A percentile compares a stretch with the other conserved stretches of the same genome.
These are phyloP conservation scores for Durotheca rogersii DNA, from an alignment of 495 filamentous ascomycete genomes.

Conservation along the genomic window DNA sequence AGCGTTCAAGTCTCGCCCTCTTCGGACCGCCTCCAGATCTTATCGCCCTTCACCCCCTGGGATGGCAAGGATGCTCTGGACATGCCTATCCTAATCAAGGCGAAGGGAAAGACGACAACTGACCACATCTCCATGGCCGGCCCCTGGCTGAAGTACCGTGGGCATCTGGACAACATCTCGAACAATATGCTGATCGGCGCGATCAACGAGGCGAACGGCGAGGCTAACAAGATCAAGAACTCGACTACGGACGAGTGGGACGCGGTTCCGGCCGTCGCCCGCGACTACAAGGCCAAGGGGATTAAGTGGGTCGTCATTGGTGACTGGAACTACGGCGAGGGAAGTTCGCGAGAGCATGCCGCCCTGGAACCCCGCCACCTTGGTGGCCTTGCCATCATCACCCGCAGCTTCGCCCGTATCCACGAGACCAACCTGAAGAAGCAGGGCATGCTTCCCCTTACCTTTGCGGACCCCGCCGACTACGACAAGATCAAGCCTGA, in stretches of 20 bases:
- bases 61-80: slow-evolving; percentile 88
- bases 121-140: slow-evolving; percentile 99
- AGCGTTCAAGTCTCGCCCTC: slow-evolving; percentile 81
- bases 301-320: slow-evolving; percentile 97
- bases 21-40: slow-evolving; percentile 92
- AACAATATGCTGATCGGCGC: slow-evolving; percentile 99
- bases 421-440: slow-evolving; percentile 99
- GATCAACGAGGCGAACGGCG: slow-evolving; percentile 89
- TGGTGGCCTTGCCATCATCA: slow-evolving; percentile 95
- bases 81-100: slow-evolving; percentile 96
- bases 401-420: slow-evolving; percentile 94
- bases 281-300: slow-evolving; percentile 97
- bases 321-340: slow-evolving; percentile 99
- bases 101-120: slow-evolving; percentile 96
- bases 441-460: slow-evolving; percentile 99
- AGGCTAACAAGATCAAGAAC: slow-evolving; percentile 99
- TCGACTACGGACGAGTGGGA: slow-evolving; percentile 76
- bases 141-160: slow-evolving; percentile 99
- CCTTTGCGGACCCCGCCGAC: slow-evolving; percentile 90
- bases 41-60: slow-evolving; percentile 84
- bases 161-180: slow-evolving; percentile 99
- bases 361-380: slow-evolving; percentile 97
- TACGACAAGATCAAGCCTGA: slow-evolving; percentile 96
- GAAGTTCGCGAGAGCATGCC: slow-evolving; percentile 94
- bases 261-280: slow-evolving; percentile 89